Percentiles rank a stretch among this genome's conserved stretches.
Conservation (phyloP, 2,329 filamentous ascomycete genomes). For the Diaporthe ilicicola region DNA sequence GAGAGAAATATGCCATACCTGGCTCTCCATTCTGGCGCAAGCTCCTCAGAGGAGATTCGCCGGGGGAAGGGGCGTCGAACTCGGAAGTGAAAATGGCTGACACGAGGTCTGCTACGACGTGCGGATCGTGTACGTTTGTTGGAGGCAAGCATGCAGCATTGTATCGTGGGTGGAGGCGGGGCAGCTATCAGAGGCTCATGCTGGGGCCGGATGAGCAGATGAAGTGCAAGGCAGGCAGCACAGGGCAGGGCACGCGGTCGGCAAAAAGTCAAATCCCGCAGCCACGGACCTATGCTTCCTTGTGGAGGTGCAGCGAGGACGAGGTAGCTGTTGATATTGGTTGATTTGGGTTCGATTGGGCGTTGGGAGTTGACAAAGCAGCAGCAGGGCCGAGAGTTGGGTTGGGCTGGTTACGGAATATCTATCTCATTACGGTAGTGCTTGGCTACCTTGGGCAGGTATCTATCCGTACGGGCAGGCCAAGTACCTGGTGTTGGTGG, state of each 20-base stretch:
- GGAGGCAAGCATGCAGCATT: conserved; percentile 34
- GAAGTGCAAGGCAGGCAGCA: conserved; percentile 14
- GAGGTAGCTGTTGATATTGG: conserved; percentile 18
- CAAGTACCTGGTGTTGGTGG: conserved; percentile 19
- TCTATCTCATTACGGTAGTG: conserved; percentile 7
- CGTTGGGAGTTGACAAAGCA: conserved; percentile 6
- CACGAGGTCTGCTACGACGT: conserved; percentile 41
- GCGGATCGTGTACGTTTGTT: conserved; percentile 35
- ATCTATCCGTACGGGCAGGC: neutral
- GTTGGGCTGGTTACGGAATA: conserved; percentile 15
- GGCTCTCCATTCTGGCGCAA: conserved; percentile 41
- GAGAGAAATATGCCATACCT: conserved; percentile 38
- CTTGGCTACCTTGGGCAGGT: neutral
- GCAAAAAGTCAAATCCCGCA: conserved; percentile 20
- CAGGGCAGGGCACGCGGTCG: conserved; percentile 6
- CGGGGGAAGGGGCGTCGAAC: conserved; percentile 18
- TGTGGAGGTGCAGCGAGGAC: neutral
- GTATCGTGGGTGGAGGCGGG: conserved; percentile 33
- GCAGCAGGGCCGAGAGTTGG: neutral
- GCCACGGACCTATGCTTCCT: neutral
- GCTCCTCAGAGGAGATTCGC: conserved; percentile 33
- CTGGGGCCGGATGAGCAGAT: conserved; percentile 17
- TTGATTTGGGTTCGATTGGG: conserved; percentile 1
- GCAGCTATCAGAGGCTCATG: conserved; percentile 32
- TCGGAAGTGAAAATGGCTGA: conserved; percentile 10